Percentiles rank a stretch among this genome's conserved stretches.
phyloP scores from a whole-genome alignment of 2,329 filamentous ascomycete species.

The Botrytis byssoidea region DNA sequence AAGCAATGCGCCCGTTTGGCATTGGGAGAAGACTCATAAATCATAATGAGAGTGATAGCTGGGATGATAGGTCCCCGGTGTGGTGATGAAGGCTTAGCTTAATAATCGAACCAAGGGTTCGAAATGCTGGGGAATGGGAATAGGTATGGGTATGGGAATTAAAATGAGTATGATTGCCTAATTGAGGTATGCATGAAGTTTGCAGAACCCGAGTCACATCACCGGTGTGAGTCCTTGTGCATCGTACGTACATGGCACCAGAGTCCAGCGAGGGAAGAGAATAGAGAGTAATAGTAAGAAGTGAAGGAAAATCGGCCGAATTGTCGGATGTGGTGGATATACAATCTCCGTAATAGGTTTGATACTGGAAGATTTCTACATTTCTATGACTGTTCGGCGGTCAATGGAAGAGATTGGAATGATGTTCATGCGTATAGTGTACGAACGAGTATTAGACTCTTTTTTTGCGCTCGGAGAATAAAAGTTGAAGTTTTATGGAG shows the following conservation, averaged over 20 bases:
- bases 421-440: background rate
- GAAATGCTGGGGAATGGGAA: background rate
- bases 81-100: background rate
- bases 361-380: background rate
- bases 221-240: background rate
- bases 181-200: background rate
- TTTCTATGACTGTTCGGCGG: conserved; percentile 10
- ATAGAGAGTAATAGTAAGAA: background rate
- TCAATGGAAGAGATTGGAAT: background rate
- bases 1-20: background rate
- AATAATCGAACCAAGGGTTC: background rate
- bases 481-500: background rate
- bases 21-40: background rate
- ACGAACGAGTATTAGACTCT: background rate
- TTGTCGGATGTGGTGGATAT: background rate
- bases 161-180: background rate
- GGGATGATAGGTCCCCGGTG: background rate
- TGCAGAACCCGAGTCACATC: background rate
- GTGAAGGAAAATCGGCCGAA: background rate
- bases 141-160: background rate
- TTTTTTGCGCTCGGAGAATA: background rate
- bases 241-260: background rate
- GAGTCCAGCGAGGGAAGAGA: background rate
- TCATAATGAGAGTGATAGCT: background rate
- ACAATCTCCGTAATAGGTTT: background rate